Conservation (phyloP, 345 rosid genomes). For the Turnera subulata region DNA sequence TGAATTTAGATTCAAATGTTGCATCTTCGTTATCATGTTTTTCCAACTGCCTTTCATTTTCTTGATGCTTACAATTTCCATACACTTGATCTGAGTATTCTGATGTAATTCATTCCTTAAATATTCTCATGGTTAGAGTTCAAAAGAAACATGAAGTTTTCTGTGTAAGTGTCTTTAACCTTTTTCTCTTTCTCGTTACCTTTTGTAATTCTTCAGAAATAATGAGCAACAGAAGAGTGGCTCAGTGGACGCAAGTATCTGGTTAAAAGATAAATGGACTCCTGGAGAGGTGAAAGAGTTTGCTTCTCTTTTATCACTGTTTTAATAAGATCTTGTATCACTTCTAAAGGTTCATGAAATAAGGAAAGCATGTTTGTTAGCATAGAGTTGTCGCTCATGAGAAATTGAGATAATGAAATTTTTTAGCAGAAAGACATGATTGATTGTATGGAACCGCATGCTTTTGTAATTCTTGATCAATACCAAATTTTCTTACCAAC, state of each 20-base stretch:
- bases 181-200: no score
- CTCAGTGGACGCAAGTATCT: conserved; percentile 52
- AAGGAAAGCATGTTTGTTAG: background rate
- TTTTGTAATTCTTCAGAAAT: conserved; percentile 33
- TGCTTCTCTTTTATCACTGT: background rate
- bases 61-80: no score
- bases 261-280: conserved; percentile 76
- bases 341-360: background rate
- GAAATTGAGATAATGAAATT: background rate
- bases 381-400: background rate
- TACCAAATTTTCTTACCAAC: no score
- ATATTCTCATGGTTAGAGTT: no score
- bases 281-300: conserved; percentile 68
- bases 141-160: no score
- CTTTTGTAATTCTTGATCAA: no score
- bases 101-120: no score
- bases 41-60: background rate
- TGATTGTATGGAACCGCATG: no score
- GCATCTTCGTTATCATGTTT: no score
- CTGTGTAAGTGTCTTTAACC: no score
- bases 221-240: conserved; percentile 25
- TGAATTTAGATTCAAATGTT: no score
- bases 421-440: background rate
- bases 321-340: conserved; percentile 1
- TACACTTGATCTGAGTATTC: no score